A percentile compares a stretch with the other conserved stretches of the same genome.
These are phyloP conservation scores for Arxiozyma bovina DNA, from an alignment of 1,139 yeast species.

Conservation along the genomic window DNA sequence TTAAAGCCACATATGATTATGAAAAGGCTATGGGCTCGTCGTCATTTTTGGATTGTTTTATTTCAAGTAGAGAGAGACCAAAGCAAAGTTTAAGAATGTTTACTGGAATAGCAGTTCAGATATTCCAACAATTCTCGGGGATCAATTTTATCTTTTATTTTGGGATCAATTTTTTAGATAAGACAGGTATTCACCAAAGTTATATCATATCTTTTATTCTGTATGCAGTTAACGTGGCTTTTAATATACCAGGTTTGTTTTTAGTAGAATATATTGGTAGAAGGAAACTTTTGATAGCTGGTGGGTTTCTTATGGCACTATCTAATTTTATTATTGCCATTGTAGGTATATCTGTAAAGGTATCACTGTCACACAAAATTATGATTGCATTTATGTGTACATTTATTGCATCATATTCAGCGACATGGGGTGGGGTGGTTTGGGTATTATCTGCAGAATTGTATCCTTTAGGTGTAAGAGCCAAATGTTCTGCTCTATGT, in stretches of 20 bases:
- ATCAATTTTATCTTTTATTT: conserved; percentile 73
- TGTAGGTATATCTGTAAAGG: conserved; percentile 48
- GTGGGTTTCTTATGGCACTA: conserved; percentile 58
- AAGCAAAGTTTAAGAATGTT: conserved; percentile 56
- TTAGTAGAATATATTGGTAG: conserved; percentile 64
- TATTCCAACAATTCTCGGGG: conserved; percentile 70
- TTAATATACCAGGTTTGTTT: conserved; percentile 64
- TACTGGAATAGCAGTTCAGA: conserved; percentile 66
- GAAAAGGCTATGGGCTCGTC: conserved; percentile 57
- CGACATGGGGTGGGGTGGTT: conserved; percentile 85
- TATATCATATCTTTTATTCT: conserved; percentile 64
- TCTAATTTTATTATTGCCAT: conserved; percentile 59
- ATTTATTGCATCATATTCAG: conserved; percentile 73
- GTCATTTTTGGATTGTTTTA: conserved; percentile 52
- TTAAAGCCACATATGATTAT: conserved; percentile 71
- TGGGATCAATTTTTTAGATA: conserved; percentile 65
- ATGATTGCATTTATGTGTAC: conserved; percentile 74
- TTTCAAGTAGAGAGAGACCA: conserved; percentile 55
- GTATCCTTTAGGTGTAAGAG: conserved; percentile 70
- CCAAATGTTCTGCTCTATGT: conserved; percentile 72
- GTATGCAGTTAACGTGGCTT: conserved; percentile 61
- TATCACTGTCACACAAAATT: conserved; percentile 52
- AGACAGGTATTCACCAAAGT: conserved; percentile 50
- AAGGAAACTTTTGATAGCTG: conserved; percentile 49
- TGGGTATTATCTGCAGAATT: conserved; percentile 74